Evolutionary conservation across 164 flowering plant species (phyloP).

Genomic region (Vitis riparia): DNA sequence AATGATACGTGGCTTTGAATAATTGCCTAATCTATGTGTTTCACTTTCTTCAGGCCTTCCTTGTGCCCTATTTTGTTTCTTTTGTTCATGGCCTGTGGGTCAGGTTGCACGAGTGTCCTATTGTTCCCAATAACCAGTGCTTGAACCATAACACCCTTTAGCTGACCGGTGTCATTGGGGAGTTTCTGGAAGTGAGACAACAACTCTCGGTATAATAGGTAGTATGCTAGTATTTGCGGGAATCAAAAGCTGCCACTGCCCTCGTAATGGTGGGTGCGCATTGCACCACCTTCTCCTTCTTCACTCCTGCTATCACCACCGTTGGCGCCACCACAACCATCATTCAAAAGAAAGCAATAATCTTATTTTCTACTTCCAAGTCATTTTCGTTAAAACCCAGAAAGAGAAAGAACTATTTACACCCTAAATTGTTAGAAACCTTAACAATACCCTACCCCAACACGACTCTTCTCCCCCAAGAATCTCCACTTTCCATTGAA

Average conservation of each 20-base stretch:
- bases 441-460: slow-evolving; percentile 38
- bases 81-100: too few relatives aligned
- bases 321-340: background rate
- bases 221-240: too few relatives aligned
- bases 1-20: too few relatives aligned
- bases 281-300: slow-evolving; percentile 21
- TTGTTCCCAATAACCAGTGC: too few relatives aligned
- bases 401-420: slow-evolving; percentile 56
- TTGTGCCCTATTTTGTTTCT: too few relatives aligned
- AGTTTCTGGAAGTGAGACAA: too few relatives aligned
- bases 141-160: too few relatives aligned
- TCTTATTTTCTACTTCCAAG: slow-evolving; percentile 14
- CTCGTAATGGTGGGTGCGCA: slow-evolving; percentile 37
- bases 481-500: slow-evolving; percentile 15
- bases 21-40: too few relatives aligned
- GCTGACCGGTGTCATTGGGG: too few relatives aligned
- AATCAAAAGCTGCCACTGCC: background rate
- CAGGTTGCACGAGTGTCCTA: too few relatives aligned
- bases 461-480: slow-evolving; percentile 2
- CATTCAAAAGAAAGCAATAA: background rate
- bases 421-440: slow-evolving; percentile 68
- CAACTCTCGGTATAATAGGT: too few relatives aligned
- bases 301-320: background rate
- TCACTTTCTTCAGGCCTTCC: too few relatives aligned
- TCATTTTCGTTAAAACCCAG: slow-evolving; percentile 21